Conservation (phyloP, 169 alveolate species). For the Eimeria tenella region DNA sequence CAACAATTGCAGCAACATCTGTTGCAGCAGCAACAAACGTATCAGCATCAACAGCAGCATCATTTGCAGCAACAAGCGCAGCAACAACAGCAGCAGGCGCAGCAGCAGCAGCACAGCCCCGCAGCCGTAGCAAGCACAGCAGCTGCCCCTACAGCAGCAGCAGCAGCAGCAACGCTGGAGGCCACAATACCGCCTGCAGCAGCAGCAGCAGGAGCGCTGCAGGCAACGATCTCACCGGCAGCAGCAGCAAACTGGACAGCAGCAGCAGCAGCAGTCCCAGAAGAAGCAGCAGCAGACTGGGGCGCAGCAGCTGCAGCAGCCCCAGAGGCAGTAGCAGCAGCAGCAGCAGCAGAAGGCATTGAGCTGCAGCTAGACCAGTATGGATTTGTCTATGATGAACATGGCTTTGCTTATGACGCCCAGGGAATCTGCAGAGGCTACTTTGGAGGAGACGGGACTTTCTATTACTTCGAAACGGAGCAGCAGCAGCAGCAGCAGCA, state of each 20-base stretch:
- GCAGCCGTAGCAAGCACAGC: neutral
- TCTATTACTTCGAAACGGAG: conserved; percentile 23
- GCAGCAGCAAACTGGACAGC: neutral
- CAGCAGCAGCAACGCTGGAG: neutral
- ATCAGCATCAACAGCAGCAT: neutral
- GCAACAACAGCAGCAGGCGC: neutral
- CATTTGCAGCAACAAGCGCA: neutral
- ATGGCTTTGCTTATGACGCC: conserved; percentile 63
- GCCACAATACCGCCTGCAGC: conserved; percentile 12
- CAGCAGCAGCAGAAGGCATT: conserved; percentile 17
- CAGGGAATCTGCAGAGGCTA: conserved; percentile 58
- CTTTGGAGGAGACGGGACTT: conserved; percentile 34
- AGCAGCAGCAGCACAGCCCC: neutral
- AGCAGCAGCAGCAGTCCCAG: neutral
- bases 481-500: neutral
- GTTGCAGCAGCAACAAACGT: neutral
- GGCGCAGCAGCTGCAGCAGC: neutral
- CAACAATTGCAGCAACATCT: neutral
- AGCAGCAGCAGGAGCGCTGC: neutral
- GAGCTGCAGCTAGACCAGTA: conserved; percentile 26
- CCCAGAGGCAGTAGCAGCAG: neutral
- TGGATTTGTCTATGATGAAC: conserved; percentile 51
- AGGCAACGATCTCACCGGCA: neutral
- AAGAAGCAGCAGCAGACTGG: neutral
- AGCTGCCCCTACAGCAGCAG: neutral